Evolutionary conservation across 2,329 filamentous ascomycete species (phyloP).

Genomic region (Alternaria panax): DNA sequence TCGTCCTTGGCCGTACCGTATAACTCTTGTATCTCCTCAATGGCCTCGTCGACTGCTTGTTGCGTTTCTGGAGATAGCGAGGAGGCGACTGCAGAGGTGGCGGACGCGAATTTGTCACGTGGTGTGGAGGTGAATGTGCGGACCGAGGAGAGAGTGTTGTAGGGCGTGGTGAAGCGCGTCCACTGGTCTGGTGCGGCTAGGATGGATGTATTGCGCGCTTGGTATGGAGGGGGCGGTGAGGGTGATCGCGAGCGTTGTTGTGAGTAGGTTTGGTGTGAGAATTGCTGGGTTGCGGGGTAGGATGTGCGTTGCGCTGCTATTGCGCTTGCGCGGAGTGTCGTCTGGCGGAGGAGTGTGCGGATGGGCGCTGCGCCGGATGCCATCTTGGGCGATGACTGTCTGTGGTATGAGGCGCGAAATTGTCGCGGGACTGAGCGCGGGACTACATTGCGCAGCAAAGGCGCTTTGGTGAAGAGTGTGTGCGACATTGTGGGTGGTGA

Average conservation of each 20-base stretch:
- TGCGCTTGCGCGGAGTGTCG: slow-evolving; percentile 34
- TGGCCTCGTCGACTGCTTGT: slow-evolving; percentile 36
- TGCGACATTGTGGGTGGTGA: slow-evolving; percentile 25
- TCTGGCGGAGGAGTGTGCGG: slow-evolving; percentile 40
- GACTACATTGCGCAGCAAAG: slow-evolving; percentile 16
- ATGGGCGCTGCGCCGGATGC: slow-evolving; percentile 32
- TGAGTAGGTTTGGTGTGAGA: slow-evolving; percentile 19
- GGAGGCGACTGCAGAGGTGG: slow-evolving; percentile 7
- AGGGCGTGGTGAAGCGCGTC: slow-evolving; percentile 44
- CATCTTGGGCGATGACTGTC: slow-evolving; percentile 32
- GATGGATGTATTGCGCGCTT: slow-evolving; percentile 34
- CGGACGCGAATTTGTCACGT: slow-evolving; percentile 12
- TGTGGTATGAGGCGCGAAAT: slow-evolving; percentile 21
- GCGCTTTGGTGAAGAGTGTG: slow-evolving; percentile 20
- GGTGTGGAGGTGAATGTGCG: slow-evolving; percentile 39
- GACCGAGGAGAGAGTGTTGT: slow-evolving; percentile 39
- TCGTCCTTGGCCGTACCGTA: slow-evolving; percentile 51
- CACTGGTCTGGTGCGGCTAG: slow-evolving; percentile 37
- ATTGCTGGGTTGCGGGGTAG: slow-evolving; percentile 30
- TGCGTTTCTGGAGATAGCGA: slow-evolving; percentile 32
- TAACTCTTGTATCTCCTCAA: slow-evolving; percentile 48
- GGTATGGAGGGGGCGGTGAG: slow-evolving; percentile 35
- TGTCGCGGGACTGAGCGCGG: slow-evolving; percentile 18
- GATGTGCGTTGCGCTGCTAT: slow-evolving; percentile 32
- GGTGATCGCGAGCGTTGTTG: slow-evolving; percentile 32